Evolutionary conservation across 208 protist species (phyloP).

Genomic region (Trypanosoma melophagium): DNA sequence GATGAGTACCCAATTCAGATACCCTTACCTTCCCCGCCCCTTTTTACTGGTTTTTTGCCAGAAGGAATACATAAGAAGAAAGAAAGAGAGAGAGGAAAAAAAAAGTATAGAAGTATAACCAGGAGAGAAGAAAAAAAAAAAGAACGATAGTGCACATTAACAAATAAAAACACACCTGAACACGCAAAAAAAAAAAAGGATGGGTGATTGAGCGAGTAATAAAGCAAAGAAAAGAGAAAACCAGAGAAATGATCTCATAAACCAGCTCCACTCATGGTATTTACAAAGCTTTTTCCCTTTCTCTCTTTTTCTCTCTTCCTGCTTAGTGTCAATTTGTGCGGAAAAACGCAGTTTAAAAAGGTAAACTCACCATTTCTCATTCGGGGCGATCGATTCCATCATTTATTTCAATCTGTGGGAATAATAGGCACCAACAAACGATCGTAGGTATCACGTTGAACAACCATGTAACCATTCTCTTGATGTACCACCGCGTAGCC

Average conservation of each 20-base stretch:
- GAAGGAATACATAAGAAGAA: conserved; percentile 1
- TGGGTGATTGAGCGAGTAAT: no score
- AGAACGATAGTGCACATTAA: background rate
- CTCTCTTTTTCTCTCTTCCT: conserved; percentile 2
- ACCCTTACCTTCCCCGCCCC: no score
- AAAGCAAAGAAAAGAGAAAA: no score
- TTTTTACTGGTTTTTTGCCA: no score
- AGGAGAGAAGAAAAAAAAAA: background rate
- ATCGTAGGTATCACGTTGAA: conserved; percentile 68
- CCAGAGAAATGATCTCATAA: no score
- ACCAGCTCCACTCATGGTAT: no score
- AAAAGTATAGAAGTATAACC: background rate
- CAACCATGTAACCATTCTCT: conserved; percentile 65
- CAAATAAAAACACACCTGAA: conserved; percentile 12
- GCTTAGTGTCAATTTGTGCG: no score
- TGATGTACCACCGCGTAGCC: conserved; percentile 59
- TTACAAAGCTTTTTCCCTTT: no score
- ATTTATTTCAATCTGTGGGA: conserved; percentile 12
- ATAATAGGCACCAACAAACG: conserved; percentile 51
- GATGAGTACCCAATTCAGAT: no score
- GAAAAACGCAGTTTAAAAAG: no score
- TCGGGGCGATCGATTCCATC: background rate
- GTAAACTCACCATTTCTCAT: no score
- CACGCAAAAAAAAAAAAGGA: background rate
- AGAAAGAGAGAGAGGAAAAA: conserved; percentile 19